phyloP scores from a whole-genome alignment of 306 rosid genomes.

The Corylus americana region DNA sequence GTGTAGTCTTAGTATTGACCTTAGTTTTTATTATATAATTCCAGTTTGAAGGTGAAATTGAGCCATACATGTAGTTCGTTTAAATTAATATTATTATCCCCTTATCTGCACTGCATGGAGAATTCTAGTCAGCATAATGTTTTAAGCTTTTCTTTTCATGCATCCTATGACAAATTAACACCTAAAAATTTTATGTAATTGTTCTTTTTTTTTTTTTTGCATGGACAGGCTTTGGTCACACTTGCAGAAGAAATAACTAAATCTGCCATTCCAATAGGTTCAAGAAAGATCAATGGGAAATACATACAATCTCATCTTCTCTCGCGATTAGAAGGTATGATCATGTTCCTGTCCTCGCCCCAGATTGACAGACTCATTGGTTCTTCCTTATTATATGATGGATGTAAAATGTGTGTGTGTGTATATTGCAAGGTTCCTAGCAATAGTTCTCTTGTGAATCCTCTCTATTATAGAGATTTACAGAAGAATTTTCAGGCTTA shows the following conservation, averaged over 20 bases:
- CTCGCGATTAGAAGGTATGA: conserved; percentile 71
- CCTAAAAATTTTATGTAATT: neutral
- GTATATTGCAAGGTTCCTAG: neutral
- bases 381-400: neutral
- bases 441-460: neutral
- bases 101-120: neutral
- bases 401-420: neutral
- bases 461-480: neutral
- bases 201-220: conserved; percentile 26
- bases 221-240: conserved; percentile 63
- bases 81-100: neutral
- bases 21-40: neutral
- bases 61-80: no score
- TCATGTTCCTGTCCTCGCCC: conserved; percentile 17
- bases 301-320: conserved; percentile 89
- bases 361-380: neutral
- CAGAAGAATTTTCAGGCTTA: neutral
- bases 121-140: neutral
- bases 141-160: neutral
- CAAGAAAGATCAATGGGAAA: conserved; percentile 93
- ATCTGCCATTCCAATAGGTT: conserved; percentile 61
- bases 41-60: neutral
- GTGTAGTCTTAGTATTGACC: neutral
- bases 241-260: conserved; percentile 83
- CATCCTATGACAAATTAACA: neutral